These are phyloP conservation scores for Arthrobotrys conoides DNA, from an alignment of 2,329 filamentous ascomycete species.

Conservation along the genomic window DNA sequence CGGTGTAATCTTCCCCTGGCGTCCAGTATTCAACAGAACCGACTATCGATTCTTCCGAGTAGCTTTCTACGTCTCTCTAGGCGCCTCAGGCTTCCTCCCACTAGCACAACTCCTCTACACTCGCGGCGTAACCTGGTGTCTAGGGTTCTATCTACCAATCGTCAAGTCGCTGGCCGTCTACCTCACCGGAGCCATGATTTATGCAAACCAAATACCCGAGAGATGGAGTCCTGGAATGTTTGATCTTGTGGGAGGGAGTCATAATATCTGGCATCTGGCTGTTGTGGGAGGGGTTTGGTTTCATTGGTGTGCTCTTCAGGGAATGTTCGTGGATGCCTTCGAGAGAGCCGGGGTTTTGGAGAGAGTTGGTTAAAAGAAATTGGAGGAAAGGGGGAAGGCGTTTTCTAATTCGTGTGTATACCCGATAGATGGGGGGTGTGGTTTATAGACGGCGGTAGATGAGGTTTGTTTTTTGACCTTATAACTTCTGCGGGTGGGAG, in stretches of 20 bases:
- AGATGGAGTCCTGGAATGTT: slow-evolving; percentile 93
- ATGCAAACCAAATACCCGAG: slow-evolving; percentile 93
- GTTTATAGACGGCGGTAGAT: slow-evolving; percentile 15
- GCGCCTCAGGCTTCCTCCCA: slow-evolving; percentile 88
- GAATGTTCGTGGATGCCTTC: slow-evolving; percentile 88
- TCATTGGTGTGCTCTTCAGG: slow-evolving; percentile 95
- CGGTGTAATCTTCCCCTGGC: slow-evolving; percentile 94
- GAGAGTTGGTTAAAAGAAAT: slow-evolving; percentile 61
- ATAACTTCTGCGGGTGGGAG: too few relatives aligned
- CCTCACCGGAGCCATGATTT: slow-evolving; percentile 84
- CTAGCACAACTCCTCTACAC: slow-evolving; percentile 85
- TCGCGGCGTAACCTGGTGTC: slow-evolving; percentile 83
- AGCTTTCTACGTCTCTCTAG: slow-evolving; percentile 89
- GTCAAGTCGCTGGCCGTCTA: slow-evolving; percentile 89
- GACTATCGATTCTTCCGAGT: slow-evolving; percentile 96
- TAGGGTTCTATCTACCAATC: slow-evolving; percentile 89
- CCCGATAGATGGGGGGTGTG: background rate
- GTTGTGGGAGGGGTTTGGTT: slow-evolving; percentile 97
- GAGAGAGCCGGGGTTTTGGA: slow-evolving; percentile 71
- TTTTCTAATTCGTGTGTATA: background rate
- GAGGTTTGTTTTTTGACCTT: background rate
- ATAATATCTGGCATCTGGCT: slow-evolving; percentile 97
- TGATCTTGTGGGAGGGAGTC: slow-evolving; percentile 93
- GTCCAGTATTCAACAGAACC: slow-evolving; percentile 88
- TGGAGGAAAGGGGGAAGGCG: background rate